Conservation (phyloP, 352 stramenopile species). For the Pythium vanterpoolii region DNA sequence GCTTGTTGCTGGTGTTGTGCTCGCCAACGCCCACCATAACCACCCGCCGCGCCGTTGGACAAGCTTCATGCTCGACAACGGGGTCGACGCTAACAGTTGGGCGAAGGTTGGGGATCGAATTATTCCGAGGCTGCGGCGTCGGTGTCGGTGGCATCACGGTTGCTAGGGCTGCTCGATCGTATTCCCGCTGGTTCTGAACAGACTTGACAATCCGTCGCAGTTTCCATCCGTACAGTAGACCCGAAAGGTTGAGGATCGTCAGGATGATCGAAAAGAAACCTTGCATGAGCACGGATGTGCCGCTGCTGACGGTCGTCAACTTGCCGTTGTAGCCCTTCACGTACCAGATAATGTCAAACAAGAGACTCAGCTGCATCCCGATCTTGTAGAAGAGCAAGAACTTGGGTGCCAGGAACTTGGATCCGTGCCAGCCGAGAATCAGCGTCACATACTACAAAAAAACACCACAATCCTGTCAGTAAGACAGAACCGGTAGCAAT, state of each 20-base stretch:
- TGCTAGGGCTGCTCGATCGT: conserved; percentile 68
- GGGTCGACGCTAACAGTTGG: conserved; percentile 63
- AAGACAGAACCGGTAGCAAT: background rate
- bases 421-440: conserved; percentile 85
- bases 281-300: conserved; percentile 83
- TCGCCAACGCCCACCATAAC: conserved; percentile 38
- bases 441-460: conserved; percentile 68
- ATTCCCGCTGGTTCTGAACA: conserved; percentile 78
- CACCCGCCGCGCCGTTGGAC: conserved; percentile 34
- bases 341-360: conserved; percentile 88
- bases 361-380: conserved; percentile 82
- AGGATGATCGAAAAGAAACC: conserved; percentile 83
- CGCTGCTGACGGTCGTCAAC: conserved; percentile 67
- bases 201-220: conserved; percentile 83
- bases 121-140: conserved; percentile 17
- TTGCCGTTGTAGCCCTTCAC: conserved; percentile 85
- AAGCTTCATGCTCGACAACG: conserved; percentile 34
- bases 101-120: conserved; percentile 32
- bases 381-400: conserved; percentile 89
- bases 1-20: conserved; percentile 17
- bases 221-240: conserved; percentile 86
- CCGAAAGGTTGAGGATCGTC: conserved; percentile 71
- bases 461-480: background rate
- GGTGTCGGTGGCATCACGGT: conserved; percentile 66
- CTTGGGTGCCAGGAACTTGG: conserved; percentile 83